phyloP scores from a whole-genome alignment of 1,139 yeast genomes.

The Yamadazyma atmosphaerica region DNA sequence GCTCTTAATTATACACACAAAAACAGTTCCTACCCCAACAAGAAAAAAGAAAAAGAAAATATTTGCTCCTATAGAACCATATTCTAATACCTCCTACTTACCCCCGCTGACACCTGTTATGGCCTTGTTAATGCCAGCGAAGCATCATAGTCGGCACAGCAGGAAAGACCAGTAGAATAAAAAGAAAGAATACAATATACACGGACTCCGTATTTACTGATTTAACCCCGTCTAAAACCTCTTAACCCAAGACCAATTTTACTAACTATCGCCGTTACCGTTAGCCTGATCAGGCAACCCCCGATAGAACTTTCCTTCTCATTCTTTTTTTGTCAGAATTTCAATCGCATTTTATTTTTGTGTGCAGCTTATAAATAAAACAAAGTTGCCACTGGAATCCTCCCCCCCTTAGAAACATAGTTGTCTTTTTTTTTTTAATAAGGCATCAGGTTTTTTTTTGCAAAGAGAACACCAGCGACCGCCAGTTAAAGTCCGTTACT shows the following conservation, averaged over 20 bases:
- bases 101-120: neutral
- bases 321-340: constrained; percentile 2
- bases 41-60: neutral
- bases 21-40: neutral
- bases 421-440: neutral
- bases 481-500: too few relatives aligned
- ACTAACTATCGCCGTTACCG: neutral
- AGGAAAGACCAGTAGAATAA: too few relatives aligned
- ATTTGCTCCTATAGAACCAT: neutral
- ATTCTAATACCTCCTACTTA: neutral
- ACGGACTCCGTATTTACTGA: too few relatives aligned
- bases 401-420: neutral
- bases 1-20: neutral
- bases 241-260: neutral
- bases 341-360: constrained; percentile 3
- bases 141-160: too few relatives aligned
- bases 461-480: too few relatives aligned
- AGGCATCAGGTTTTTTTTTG: too few relatives aligned
- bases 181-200: too few relatives aligned
- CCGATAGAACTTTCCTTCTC: constrained; percentile 3
- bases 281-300: neutral
- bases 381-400: constrained; percentile 2
- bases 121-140: too few relatives aligned
- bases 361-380: constrained; percentile 1
- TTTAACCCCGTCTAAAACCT: neutral